Evolutionary conservation across 768 basidiomycete genomes (phyloP), one percentile per base, ranked within the genome.

Genomic region (Leucosporidium yakuticum): DNA sequence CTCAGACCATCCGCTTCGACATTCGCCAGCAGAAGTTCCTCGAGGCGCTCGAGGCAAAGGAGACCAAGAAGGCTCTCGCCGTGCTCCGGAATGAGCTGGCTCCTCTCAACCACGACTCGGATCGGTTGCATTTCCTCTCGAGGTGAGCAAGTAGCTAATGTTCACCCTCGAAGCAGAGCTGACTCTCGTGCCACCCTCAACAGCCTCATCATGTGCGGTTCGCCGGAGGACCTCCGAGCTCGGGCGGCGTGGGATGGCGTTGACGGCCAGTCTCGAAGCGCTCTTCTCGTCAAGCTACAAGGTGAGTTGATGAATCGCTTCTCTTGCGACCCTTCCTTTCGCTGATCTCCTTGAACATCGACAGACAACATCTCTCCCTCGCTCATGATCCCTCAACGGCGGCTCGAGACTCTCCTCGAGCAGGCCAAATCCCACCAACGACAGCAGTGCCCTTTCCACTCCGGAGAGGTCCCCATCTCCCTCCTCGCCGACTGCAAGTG

Each of bases 1-100:
- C 21, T 1, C 65, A 75, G 75, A 65, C 68, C 21, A 62, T 73
- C 27, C 86, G 82, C 69, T 96, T 94, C 79, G 81, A 94, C 69
- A 90, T 99, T 71, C 87, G 87, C 68, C 88, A 89, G 79, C 96
- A 99, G 84, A 94, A 96, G 80, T 99, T 96, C 79, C 83, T 98
- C 51, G 96, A 99, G 77, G 82, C 90, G 25, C 82, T 99, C 60
- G 95, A 97, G 76, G 83, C 85, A 6, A 85, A 84, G 74, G 86
- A 87, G 80, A 88, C 86, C 3, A 89, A 89, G 55, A 83, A 84
- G 69, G 96, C 96, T 20, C 80, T 99, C 50, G 84, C 87, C 63
- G 89, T 95, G 12, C 81, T 99, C 59, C 85, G 96, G 57, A 86
- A 88, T 69, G 93, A 96, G 76, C 81, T 99, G 49, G 91, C 94